phyloP scores from a whole-genome alignment of 306 rosid genomes.

The Prunus mira region DNA sequence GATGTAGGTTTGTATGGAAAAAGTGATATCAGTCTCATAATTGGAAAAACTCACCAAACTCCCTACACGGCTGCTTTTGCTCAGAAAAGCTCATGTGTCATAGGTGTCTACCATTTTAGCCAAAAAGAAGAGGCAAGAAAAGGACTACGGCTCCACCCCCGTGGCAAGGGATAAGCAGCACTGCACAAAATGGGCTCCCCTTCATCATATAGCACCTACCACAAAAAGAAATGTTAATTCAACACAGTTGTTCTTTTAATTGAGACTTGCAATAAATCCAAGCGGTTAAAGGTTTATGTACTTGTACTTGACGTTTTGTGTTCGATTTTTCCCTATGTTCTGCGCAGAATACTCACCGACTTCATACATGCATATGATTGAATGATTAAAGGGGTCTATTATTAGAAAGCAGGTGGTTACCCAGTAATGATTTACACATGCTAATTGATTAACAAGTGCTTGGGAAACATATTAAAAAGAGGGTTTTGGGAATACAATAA shows the following conservation, averaged over 20 bases:
- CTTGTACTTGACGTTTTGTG: not conserved
- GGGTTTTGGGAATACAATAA: not conserved
- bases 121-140: not conserved
- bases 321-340: not conserved
- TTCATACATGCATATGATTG: not conserved
- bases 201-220: not conserved
- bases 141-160: not conserved
- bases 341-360: not conserved
- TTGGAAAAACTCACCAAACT: not conserved
- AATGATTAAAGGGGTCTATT: not conserved
- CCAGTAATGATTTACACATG: not conserved
- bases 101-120: constrained; percentile 1
- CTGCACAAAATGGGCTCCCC: not conserved
- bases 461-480: not conserved
- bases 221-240: not conserved
- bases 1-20: not conserved
- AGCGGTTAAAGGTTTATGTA: not conserved
- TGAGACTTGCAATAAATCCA: not conserved
- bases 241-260: too few species aligned
- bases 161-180: not conserved
- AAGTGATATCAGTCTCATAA: not conserved
- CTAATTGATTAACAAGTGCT: not conserved
- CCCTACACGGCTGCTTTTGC: not conserved
- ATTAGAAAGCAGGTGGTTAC: not conserved
- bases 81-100: not conserved